Evolutionary conservation across 345 rosid genomes (phyloP).

Genomic region (Arabidopsis arenosa): DNA sequence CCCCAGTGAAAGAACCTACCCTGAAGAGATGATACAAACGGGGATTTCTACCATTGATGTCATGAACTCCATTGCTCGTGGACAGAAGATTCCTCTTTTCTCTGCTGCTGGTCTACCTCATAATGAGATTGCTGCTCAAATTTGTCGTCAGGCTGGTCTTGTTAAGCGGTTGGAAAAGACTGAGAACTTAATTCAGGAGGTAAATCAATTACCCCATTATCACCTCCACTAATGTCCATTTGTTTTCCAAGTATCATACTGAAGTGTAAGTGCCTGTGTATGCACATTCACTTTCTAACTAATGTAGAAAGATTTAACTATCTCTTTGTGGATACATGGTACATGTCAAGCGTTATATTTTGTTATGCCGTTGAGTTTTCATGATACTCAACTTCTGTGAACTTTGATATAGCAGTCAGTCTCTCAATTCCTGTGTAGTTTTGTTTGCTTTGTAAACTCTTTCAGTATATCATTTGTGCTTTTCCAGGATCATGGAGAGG

Average conservation of each 20-base stretch:
- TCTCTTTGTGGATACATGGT: neutral
- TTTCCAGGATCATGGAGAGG: slow-evolving; percentile 80
- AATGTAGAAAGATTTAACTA: neutral
- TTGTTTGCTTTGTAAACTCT: slow-evolving; percentile 14
- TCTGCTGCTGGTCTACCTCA: slow-evolving; percentile 99
- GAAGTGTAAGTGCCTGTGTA: slow-evolving; percentile 1
- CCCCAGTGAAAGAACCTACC: slow-evolving; percentile 99
- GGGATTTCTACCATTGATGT: slow-evolving; percentile 99
- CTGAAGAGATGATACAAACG: slow-evolving; percentile 99
- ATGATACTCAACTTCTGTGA: slow-evolving; percentile 7
- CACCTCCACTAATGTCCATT: slow-evolving; percentile 8
- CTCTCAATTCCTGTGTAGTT: neutral
- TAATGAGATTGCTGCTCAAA: slow-evolving; percentile 99
- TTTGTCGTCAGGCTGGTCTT: slow-evolving; percentile 99
- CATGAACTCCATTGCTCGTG: slow-evolving; percentile 99
- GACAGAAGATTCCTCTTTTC: slow-evolving; percentile 97
- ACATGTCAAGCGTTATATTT: slow-evolving; percentile 10
- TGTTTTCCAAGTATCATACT: slow-evolving; percentile 2
- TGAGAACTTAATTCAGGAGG: slow-evolving; percentile 81
- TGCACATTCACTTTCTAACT: slow-evolving; percentile 16
- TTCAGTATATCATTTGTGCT: slow-evolving; percentile 7
- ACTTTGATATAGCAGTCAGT: slow-evolving; percentile 4
- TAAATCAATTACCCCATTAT: slow-evolving; percentile 42
- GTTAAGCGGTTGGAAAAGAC: slow-evolving; percentile 97
- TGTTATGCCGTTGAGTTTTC: slow-evolving; percentile 8